These are phyloP conservation scores for Laetiporus sulphureus DNA, from an alignment of 1,284 basidiomycete species.

Conservation along the genomic window DNA sequence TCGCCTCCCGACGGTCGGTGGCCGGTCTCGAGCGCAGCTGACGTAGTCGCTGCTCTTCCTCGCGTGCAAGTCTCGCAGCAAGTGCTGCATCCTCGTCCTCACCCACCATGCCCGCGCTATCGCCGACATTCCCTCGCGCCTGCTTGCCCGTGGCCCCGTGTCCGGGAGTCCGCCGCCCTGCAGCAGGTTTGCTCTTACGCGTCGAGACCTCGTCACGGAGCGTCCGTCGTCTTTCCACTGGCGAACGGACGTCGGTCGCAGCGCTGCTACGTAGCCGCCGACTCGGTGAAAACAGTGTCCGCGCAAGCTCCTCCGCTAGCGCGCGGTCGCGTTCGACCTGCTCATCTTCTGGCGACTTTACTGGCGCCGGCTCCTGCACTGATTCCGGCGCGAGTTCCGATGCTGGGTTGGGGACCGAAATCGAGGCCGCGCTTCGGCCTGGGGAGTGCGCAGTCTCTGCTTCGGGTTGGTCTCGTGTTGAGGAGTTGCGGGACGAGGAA, in stretches of 20 bases:
- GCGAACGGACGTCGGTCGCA: neutral
- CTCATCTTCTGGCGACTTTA: constrained; percentile 4
- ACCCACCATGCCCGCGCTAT: neutral
- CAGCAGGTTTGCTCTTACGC: constrained; percentile 3
- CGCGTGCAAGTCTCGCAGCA: constrained; percentile 32
- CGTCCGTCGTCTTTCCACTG: neutral
- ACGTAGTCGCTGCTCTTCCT: constrained; percentile 30
- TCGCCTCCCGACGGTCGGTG: constrained; percentile 11
- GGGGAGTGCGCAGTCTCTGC: neutral
- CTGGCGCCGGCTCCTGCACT: neutral
- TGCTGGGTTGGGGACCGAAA: neutral
- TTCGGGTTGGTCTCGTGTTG: constrained; percentile 2
- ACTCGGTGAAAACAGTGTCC: constrained; percentile 7
- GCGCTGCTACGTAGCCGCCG: constrained; percentile 22
- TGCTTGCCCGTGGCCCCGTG: constrained; percentile 1
- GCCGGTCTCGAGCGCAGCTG: constrained; percentile 25
- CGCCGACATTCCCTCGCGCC: neutral
- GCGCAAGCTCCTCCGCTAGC: constrained; percentile 12
- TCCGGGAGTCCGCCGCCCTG: constrained; percentile 1
- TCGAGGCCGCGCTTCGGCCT: constrained; percentile 8
- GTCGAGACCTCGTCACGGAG: constrained; percentile 3
- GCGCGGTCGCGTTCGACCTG: constrained; percentile 7
- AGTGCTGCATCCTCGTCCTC: constrained; percentile 29
- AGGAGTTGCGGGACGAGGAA: constrained; percentile 9
- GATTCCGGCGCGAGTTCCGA: neutral